Evolutionary conservation across 306 rosid genomes (phyloP), one percentile per base, ranked within the genome.

Genomic region (Gastrolobium bilobum): DNA sequence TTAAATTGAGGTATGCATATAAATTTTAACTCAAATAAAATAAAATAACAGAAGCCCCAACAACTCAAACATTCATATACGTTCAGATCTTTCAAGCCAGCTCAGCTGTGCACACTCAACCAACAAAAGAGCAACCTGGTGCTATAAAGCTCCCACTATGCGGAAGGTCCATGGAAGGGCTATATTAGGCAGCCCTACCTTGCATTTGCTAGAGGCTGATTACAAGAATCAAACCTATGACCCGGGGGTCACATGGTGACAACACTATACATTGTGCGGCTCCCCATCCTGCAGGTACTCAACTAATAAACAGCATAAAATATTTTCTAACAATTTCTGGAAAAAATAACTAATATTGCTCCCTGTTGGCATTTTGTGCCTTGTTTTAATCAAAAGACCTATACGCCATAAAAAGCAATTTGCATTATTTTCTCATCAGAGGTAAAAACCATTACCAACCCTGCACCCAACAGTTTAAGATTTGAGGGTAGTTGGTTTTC

Each of bases 21-120:
- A 42, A n/a, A n/a, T n/a, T n/a, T n/a, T 6, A 6, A 5, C 30
- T 42, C 5, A 1, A 69, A 72, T 31, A 33, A 3, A 52, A 34
- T 20, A 10, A n/a, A n/a, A 51, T 48, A 6, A 51, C 54, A 43
- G 10, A 43, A 56, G 10, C 38, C 29, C 39, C 75, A n/a, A n/a
- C 30, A 75, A 48, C 65, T 46, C 77, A 15, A 54, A 62, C 47
- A 47, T 46, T 47, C 35, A 26, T 46, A 7, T 42, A 35, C 30
- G 35, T 54, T 50, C 58, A 62, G 10, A 48, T 29, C 29, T 73
- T 66, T n/a, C 77, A 75, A 58, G 20, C 63, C 47, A 60, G 38
- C 47, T 74, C 80, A 68, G 74, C 51, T 10, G 31, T 56, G 46
- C 4, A 69, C 40, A 65, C 58, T 39, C 39, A 34, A 34, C 38